These are phyloP conservation scores for Zygnema circumcarinatum DNA, from an alignment of 139 green algal species.

Conservation along the genomic window DNA sequence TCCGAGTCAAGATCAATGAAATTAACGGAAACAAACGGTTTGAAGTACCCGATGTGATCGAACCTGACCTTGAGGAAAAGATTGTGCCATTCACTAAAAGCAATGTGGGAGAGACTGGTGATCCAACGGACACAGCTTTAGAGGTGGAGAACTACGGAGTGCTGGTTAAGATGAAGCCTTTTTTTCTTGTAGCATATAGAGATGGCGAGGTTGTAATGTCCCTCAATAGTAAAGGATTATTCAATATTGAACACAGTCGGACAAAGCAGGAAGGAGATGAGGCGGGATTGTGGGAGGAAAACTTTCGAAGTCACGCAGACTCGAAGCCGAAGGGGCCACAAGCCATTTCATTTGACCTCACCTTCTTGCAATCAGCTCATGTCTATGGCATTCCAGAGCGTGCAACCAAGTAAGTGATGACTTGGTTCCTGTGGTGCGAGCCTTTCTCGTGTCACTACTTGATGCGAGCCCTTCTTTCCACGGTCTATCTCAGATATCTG, in stretches of 20 bases:
- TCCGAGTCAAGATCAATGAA: constrained; percentile 85
- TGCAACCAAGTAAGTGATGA: constrained; percentile 68
- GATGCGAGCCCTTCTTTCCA: no score
- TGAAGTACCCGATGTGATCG: constrained; percentile 79
- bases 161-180: constrained; percentile 71
- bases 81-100: neutral
- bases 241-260: constrained; percentile 86
- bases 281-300: constrained; percentile 89
- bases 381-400: constrained; percentile 96
- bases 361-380: constrained; percentile 78
- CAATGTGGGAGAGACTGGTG: neutral
- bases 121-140: constrained; percentile 19
- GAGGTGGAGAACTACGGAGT: neutral
- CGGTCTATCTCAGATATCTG: no score
- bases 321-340: constrained; percentile 81
- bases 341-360: constrained; percentile 88
- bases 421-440: neutral
- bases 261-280: constrained; percentile 75
- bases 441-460: neutral
- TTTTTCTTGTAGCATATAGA: constrained; percentile 69
- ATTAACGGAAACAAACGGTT: constrained; percentile 65
- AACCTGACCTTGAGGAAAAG: constrained; percentile 55
- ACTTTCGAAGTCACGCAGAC: constrained; percentile 80
- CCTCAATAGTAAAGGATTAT: constrained; percentile 81
- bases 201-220: constrained; percentile 62